Base-by-base conservation (phyloP, 805 yeast genomes). In the Zygosaccharomyces bisporus region DNA sequence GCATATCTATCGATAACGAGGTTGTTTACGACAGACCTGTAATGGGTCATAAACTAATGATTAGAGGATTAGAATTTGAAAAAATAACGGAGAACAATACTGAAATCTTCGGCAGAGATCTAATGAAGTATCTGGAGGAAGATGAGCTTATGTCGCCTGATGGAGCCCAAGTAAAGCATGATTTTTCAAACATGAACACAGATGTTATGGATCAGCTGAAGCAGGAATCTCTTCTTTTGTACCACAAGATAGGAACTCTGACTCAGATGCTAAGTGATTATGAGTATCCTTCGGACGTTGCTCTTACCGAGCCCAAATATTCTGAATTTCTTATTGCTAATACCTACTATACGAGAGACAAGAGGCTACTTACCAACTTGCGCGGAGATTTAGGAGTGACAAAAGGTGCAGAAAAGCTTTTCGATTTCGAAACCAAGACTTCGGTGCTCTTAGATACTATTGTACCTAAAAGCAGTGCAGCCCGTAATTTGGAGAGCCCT, bases 61-160 rank as follows among this genome's bases (percentile, higher is more conserved):
- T 63, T 25, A 65, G 68, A 4, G 63, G 58, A 18, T 41, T 63
- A 35, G 66, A 58, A 45, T 63, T 61, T 46, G 66, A 61, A 45
- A 58, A 58, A 29, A 42, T 61, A 24, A 55, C 59, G 2, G 60
- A 61, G 34, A 59, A 63, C 37, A 63, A 61, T 37, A 50, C 58
- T 2, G 66, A 61, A 27, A 45, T 60, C 3, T 63, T 61, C 46
- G 66, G 64, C 7, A 47, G 58, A 16, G 66, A 63, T 37, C 43
- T 60, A 13, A 40, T 58, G 49, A 47, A 54, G 27, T 50, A 46
- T 23, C 46, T 61, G 12, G 46, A 50, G 17, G 48, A 46, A 10
- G 54, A 49, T 13, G 56, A 56, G 4, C 38, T 47, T 23, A 10
- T 16, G 24, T 24, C 40, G 10, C 39, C 38, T 14, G 36, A 35